Evolutionary conservation across 345 rosid genomes (phyloP), one percentile per base, ranked within the genome.

Genomic region (Conringia planisiliqua): DNA sequence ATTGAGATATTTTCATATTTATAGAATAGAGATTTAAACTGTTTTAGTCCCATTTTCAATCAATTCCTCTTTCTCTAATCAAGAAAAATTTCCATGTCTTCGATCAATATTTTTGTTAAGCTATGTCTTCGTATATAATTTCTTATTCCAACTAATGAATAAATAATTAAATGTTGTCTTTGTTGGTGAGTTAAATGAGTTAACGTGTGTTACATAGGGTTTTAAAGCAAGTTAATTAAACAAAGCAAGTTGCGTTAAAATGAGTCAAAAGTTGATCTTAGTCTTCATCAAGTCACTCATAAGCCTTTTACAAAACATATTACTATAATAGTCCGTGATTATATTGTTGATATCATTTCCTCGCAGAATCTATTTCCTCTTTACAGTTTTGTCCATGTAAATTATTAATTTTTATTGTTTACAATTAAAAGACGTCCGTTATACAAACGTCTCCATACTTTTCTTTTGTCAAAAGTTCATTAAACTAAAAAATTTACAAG

Each of bases 181-280:
- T 54, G 16, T 51, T 52, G 38, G 48, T 30, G 54, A 43, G 55
- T 12, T 56, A 18, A 57, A 57, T 44, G 43, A 42, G 43, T 57
- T 35, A 14, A 58, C 33, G 20, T 32, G 22, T 20, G 22, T 32
- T 58, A 36, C 57, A 11, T 70, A 70, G 57, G 22, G 47, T 61
- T 36, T 39, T 18, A 44, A 56, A 47, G 11, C 11, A 3, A 69
- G 2, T 56, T 70, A 20, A 57, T 7, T 43, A 30, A 70, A 71
- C 30, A 47, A 71, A n/a, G 48, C 51, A 47, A 71, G 44, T 42
- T 51, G 54, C 71, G 43, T 73, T 27, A 20, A 54, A 54, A 52
- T 43, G 46, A 54, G 64, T 73, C 55, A 63, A 52, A 73, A 54
- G 56, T 63, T 54, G 12, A 40, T 30, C 33, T 51, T 44, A 72